A percentile compares a stretch with the other conserved stretches of the same genome.
Evolutionary conservation across 345 rosid species (phyloP).

Genomic region (Boechera divaricarpa): DNA sequence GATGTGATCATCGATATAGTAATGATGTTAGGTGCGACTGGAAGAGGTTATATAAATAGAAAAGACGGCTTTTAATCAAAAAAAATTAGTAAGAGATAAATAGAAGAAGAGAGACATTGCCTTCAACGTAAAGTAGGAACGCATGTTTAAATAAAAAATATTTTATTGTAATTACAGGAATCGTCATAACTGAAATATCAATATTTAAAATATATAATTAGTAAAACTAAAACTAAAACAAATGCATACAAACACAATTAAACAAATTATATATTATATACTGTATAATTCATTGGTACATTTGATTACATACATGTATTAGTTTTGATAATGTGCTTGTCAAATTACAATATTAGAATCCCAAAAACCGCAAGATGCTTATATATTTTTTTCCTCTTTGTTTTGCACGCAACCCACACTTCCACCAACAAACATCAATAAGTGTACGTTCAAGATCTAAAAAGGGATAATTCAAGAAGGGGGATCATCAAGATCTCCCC

Average conservation of each 20-base stretch:
- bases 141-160: too few species aligned
- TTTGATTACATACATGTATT: not conserved
- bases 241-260: not conserved
- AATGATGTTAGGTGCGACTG: not conserved
- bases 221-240: not conserved
- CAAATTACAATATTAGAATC: conserved; percentile 7
- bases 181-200: not conserved
- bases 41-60: not conserved
- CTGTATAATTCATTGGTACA: not conserved
- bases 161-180: too few species aligned
- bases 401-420: conserved; percentile 18
- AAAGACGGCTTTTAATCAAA: not conserved
- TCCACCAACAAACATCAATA: conserved; percentile 39
- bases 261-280: not conserved
- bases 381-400: not conserved
- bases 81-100: too few species aligned
- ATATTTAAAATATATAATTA: too few species aligned
- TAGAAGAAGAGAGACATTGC: too few species aligned
- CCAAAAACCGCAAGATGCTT: not conserved
- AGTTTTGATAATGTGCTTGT: not conserved
- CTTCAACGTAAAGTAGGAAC: too few species aligned
- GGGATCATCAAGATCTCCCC: conserved; percentile 32
- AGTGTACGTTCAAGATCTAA: conserved; percentile 20
- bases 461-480: conserved; percentile 15
- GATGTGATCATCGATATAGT: not conserved